Evolutionary conservation across 805 yeast genomes (phyloP).

Genomic region (Candida saitoana): DNA sequence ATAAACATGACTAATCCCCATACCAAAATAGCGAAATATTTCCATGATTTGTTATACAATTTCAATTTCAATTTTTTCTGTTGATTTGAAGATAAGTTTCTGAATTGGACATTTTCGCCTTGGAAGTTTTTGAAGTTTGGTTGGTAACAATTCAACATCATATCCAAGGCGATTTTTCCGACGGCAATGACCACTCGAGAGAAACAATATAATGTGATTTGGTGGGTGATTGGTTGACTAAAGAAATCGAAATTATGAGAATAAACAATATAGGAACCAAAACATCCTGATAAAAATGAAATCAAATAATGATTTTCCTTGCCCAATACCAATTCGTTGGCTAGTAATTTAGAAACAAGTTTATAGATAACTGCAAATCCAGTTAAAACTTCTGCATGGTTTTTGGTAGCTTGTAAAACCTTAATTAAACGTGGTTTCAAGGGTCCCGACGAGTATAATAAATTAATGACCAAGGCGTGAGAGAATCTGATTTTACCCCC

Average conservation of each 20-base stretch:
- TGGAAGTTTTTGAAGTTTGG: slow-evolving; percentile 22
- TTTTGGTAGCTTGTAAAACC: slow-evolving; percentile 48
- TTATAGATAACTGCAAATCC: slow-evolving; percentile 54
- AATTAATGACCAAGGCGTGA: slow-evolving; percentile 60
- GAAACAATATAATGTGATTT: slow-evolving; percentile 69
- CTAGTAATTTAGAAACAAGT: slow-evolving; percentile 26
- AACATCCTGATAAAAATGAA: slow-evolving; percentile 37
- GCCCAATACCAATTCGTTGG: slow-evolving; percentile 31
- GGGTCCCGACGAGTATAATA: slow-evolving; percentile 53
- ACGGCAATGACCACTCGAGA: slow-evolving; percentile 63
- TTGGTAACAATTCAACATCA: slow-evolving; percentile 32
- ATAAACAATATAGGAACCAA: slow-evolving; percentile 42
- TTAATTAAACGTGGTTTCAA: slow-evolving; percentile 40
- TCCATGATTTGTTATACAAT: slow-evolving; percentile 46
- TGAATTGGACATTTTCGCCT: slow-evolving; percentile 10
- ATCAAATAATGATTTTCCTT: slow-evolving; percentile 21
- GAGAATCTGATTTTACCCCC: slow-evolving; percentile 61
- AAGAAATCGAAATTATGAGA: slow-evolving; percentile 41
- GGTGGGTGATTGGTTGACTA: slow-evolving; percentile 57
- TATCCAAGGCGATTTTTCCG: slow-evolving; percentile 48
- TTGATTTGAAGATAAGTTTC: slow-evolving; percentile 29
- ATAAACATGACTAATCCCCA: slow-evolving; percentile 77
- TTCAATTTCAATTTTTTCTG: slow-evolving; percentile 26
- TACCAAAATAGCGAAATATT: slow-evolving; percentile 53
- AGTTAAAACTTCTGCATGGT: slow-evolving; percentile 55